Evolutionary conservation across 192 early-diverging fungal genomes (phyloP).

Genomic region (Entophlyctis luteolus): DNA sequence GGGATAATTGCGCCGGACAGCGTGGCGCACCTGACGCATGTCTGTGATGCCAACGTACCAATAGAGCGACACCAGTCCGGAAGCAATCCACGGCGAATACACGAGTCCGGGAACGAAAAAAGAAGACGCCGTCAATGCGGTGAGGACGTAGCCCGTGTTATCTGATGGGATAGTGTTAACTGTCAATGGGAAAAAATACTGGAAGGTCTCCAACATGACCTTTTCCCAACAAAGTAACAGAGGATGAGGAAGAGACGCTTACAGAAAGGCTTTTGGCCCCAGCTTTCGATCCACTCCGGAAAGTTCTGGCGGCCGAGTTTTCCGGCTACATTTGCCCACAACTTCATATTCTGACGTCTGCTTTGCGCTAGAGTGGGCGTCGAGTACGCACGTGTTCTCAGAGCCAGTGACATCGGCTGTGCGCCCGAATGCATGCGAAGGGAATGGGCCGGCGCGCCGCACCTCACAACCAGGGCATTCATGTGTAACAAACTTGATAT

Average conservation of each 20-base stretch:
- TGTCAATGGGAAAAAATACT: neutral
- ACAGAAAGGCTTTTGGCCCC: neutral
- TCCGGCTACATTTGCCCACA: neutral
- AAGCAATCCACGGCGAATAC: neutral
- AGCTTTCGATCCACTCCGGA: neutral
- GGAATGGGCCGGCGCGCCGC: too few species aligned
- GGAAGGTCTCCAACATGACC: neutral
- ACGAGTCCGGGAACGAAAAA: neutral
- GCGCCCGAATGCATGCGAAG: too few species aligned
- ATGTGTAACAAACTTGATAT: too few species aligned
- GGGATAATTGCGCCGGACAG: neutral
- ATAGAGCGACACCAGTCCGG: neutral
- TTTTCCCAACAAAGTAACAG: neutral
- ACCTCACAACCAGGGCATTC: too few species aligned
- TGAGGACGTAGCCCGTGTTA: neutral
- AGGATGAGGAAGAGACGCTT: neutral
- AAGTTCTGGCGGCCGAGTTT: neutral
- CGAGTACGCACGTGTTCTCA: too few species aligned
- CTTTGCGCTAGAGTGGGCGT: too few species aligned
- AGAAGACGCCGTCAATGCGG: neutral
- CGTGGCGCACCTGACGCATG: neutral
- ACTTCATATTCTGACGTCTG: conserved; percentile 4
- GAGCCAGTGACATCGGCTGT: too few species aligned
- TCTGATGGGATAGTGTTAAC: neutral
- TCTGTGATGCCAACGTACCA: conserved; percentile 7